Base-by-base conservation (phyloP, 2,329 filamentous ascomycete species). In the Fusarium burgessii region DNA sequence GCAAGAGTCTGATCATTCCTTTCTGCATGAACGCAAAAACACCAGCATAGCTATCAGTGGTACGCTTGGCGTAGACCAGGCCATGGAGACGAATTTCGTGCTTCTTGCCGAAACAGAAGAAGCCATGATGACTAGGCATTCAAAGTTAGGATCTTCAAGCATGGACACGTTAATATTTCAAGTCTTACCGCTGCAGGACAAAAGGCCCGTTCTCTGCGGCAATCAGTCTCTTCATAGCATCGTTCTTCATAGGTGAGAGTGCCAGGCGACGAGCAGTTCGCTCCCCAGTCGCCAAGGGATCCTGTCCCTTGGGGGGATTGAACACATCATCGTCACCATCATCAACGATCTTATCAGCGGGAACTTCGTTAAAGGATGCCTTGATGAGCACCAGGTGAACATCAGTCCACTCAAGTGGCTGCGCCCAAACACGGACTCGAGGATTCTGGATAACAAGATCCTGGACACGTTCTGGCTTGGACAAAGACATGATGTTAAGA, bases 361-460 rank as follows among this genome's bases (percentile, higher is more conserved):
- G 18, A 5, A 36, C 27, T n/a, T 71, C 62, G 11, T 58, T 27
- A n/a, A 77, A 77, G 6, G 35, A 57, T 27, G 52, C 66, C 3
- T 58, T 41, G 5, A 77, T 57, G 1, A 77, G 72, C 12, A 69
- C 47, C 5, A 77, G 38, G 29, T 77, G 75, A 7, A 64, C 45
- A 0, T 52, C 23, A 2, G 68, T 68, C 75, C 75, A 77, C 52
- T 77, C 73, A 3, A 72, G 20, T 3, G 75, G 75, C 23, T 72
- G 74, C 4, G 77, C 75, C 12, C 70, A 66, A 18, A 77, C 61
- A 6, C 75, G 75, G 59, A 76, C 75, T 38, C 73, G 55, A 14
- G 75, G 75, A 25, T 77, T 51, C 25, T 64, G 70, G n/a, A 71
- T 70, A 32, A 76, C 62, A 36, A 77, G 56, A 33, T 73, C 69